Conservation (phyloP, 2,329 filamentous ascomycete genomes). For the Ceratocystis huliohia region DNA sequence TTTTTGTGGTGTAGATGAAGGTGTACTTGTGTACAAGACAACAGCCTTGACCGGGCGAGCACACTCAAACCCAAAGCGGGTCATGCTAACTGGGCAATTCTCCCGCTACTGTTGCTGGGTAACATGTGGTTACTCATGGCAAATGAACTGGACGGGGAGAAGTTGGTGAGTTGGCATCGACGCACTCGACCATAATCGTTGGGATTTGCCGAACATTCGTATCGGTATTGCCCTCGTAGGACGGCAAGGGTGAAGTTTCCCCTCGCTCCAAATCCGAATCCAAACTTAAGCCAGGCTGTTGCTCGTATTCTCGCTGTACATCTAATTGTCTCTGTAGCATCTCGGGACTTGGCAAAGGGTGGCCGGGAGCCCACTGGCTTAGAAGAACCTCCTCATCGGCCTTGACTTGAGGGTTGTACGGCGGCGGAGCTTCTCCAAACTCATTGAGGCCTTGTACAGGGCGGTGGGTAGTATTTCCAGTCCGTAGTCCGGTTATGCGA, state of each 20-base stretch:
- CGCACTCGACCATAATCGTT: slow-evolving; percentile 2
- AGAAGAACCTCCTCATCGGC: slow-evolving; percentile 20
- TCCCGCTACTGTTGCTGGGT: neutral
- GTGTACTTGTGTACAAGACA: neutral
- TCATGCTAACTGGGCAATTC: neutral
- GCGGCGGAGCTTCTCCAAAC: slow-evolving; percentile 15
- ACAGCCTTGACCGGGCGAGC: neutral
- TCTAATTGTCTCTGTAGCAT: slow-evolving; percentile 24
- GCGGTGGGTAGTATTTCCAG: neutral
- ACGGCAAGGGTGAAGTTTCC: neutral
- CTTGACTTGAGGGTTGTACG: slow-evolving; percentile 12
- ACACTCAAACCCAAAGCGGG: neutral
- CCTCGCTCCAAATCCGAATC: neutral
- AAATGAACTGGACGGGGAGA: neutral
- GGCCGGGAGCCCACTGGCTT: slow-evolving; percentile 11
- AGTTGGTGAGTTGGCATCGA: neutral
- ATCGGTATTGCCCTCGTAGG: neutral
- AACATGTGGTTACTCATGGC: slow-evolving; percentile 12
- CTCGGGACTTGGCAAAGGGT: slow-evolving; percentile 21
- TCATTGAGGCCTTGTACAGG: slow-evolving; percentile 12
- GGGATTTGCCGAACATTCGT: neutral
- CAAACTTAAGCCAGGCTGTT: neutral
- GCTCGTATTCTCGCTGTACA: slow-evolving; percentile 10
- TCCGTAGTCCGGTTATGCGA: neutral
- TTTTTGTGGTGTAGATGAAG: slow-evolving; percentile 7